Conservation (phyloP, 2,329 filamentous ascomycete genomes). For the Fusarium sp. region DNA sequence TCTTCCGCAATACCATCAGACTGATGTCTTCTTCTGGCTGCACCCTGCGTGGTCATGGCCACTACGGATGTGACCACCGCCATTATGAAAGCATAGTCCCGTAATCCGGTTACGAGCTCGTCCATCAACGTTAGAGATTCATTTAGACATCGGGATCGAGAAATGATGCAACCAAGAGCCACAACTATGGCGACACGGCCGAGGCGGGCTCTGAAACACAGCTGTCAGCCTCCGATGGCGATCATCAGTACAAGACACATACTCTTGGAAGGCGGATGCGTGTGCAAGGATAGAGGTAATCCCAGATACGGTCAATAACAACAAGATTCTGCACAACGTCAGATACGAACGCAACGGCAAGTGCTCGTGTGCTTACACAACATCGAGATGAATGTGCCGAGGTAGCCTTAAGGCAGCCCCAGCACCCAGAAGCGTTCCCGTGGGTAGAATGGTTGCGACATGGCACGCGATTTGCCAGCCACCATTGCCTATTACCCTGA, state of each 20-base stretch:
- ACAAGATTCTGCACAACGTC: constrained; percentile 30
- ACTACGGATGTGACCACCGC: constrained; percentile 21
- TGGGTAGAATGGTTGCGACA: constrained; percentile 26
- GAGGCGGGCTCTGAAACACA: constrained; percentile 36
- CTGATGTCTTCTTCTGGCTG: background rate
- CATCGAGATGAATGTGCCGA: constrained; percentile 24
- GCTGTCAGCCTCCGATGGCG: constrained; percentile 34
- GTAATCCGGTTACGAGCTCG: constrained; percentile 28
- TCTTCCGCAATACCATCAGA: constrained; percentile 15
- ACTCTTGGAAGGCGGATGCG: constrained; percentile 37
- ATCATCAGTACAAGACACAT: constrained; percentile 15
- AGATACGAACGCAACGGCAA: constrained; percentile 8
- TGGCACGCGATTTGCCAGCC: constrained; percentile 10
- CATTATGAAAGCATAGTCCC: constrained; percentile 26
- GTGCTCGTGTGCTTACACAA: constrained; percentile 34
- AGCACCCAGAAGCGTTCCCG: constrained; percentile 38
- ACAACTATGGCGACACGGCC: constrained; percentile 19
- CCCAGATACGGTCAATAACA: constrained; percentile 33
- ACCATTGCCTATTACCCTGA: constrained; percentile 2
- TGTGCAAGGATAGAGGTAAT: constrained; percentile 29
- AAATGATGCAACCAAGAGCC: constrained; percentile 22
- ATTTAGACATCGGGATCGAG: constrained; percentile 8
- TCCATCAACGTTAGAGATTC: constrained; percentile 6
- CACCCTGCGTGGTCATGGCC: constrained; percentile 9
- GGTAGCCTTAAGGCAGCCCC: constrained; percentile 33